Base-by-base conservation (phyloP, 768 basidiomycete genomes). In the Leccinum boreale region DNA sequence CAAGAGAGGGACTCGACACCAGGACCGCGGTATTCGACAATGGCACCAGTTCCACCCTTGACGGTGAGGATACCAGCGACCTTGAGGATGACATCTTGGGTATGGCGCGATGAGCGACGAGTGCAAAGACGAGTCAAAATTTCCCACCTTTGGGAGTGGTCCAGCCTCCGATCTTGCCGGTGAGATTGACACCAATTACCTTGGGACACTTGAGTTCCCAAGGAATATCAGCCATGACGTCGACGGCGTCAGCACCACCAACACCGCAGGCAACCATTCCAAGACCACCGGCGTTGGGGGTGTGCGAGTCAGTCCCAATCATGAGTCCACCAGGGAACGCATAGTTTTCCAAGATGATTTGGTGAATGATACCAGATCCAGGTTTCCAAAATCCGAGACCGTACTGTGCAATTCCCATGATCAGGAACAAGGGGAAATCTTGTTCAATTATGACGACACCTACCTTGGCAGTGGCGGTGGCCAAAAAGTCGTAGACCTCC, bases 161-260 rank as follows among this genome's bases (percentile, higher is more conserved):
- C 97, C 97, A 99, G 62, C 97, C 96, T 61, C 82, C 66, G 68
- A 99, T 93, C 78, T 95, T 89, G 67, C 97, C 96, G 66, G 90
- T 94, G 54, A 99, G 81, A 71, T 95, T 92, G 61, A 98, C 94
- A 79, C 96, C 96, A 62, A 98, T 98, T 65, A 94, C 92, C 85
- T 99, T 98, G 75, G 96, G 97, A 75, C 94, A 95, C 79, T 98
- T 98, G 62, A 99, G 85, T 75, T 98, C 97, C 97, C 97, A 99
- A 71, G 97, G 95, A 70, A 98, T 85, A 64, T 76, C 85, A 69
- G 97, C 94, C 93, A 99, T 99, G 64, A 98, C 97, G 66, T 99
- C 97, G 68, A 99, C 96, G 33, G 97, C 96, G 70, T 99, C 96
- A 52, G 96, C 96, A 79, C 97, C 97, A 70, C 97, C 97, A 64